A percentile compares a stretch with the other conserved stretches of the same genome.
Evolutionary conservation across 768 basidiomycete genomes (phyloP).

Genomic region (Lactifluus echinatus): DNA sequence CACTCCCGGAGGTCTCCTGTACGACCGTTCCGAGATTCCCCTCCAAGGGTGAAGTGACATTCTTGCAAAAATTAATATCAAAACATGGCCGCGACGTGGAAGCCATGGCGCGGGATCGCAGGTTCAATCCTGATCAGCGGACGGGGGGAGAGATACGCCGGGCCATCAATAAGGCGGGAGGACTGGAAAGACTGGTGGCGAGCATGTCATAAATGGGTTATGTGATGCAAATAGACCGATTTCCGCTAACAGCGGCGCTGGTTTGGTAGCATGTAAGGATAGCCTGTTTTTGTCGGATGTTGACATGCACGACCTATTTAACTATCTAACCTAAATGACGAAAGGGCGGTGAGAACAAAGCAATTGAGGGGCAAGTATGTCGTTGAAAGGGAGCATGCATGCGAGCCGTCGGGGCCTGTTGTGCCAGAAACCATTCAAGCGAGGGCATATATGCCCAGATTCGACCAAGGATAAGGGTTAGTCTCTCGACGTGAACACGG

Average conservation of each 20-base stretch:
- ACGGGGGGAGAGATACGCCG: conserved; percentile 70
- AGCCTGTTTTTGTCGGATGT: conserved; percentile 14
- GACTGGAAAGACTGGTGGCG: conserved; percentile 27
- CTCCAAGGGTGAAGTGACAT: conserved; percentile 59
- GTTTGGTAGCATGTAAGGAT: conserved; percentile 11
- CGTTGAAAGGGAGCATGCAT: neutral
- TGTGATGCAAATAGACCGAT: neutral
- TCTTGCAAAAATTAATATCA: conserved; percentile 54
- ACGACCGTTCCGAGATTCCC: conserved; percentile 38
- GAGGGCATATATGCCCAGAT: conserved; percentile 2
- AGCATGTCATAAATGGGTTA: neutral
- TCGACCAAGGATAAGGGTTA: conserved; percentile 1
- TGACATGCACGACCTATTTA: neutral
- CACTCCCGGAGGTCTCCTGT: neutral
- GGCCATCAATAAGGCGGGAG: conserved; percentile 50
- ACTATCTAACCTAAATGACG: conserved; percentile 9
- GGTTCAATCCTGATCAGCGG: conserved; percentile 74
- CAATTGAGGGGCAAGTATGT: conserved; percentile 4
- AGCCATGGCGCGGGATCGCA: conserved; percentile 72
- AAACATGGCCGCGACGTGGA: conserved; percentile 66
- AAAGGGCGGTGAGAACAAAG: conserved; percentile 6
- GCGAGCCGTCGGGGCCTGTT: neutral
- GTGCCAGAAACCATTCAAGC: conserved; percentile 9
- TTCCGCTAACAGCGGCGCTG: conserved; percentile 6
- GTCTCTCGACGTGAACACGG: neutral